These are phyloP conservation scores for Passiflora organensis DNA, from an alignment of 345 rosid genomes.

Conservation along the genomic window DNA sequence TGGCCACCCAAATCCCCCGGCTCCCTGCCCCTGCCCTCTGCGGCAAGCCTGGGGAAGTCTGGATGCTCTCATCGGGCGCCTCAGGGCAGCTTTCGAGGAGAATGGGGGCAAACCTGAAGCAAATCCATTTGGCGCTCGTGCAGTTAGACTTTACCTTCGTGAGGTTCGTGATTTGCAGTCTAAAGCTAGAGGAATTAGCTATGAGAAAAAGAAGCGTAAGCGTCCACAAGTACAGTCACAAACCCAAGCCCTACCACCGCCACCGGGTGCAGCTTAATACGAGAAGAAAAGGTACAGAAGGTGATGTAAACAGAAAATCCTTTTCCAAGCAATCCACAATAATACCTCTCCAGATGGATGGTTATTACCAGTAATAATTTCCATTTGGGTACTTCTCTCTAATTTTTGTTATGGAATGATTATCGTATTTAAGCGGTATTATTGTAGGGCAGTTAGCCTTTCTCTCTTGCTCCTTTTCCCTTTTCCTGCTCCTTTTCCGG, in stretches of 20 bases:
- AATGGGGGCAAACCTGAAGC: conserved; percentile 31
- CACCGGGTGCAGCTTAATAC: conserved; percentile 35
- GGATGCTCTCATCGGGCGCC: conserved; percentile 29
- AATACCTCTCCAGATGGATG: background rate
- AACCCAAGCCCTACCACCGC: conserved; percentile 32
- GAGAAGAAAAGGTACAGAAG: background rate
- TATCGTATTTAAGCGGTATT: conserved; percentile 10
- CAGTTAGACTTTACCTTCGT: conserved; percentile 28
- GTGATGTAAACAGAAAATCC: background rate
- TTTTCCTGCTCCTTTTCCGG: background rate
- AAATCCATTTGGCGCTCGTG: conserved; percentile 30
- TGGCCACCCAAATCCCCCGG: conserved; percentile 37
- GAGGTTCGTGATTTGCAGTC: conserved; percentile 32
- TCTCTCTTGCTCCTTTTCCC: too few relatives aligned
- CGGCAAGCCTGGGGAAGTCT: conserved; percentile 36
- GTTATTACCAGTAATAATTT: background rate
- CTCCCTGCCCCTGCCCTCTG: conserved; percentile 34
- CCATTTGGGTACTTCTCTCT: background rate
- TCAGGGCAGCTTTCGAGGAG: conserved; percentile 28
- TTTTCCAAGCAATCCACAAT: background rate
- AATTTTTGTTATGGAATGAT: background rate
- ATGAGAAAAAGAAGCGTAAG: conserved; percentile 34
- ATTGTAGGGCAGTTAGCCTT: conserved; percentile 15
- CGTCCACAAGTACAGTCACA: conserved; percentile 31
- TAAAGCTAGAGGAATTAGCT: conserved; percentile 30